These are phyloP conservation scores for Penicillium soppii DNA, from an alignment of 495 filamentous ascomycete genomes.

Conservation along the genomic window DNA sequence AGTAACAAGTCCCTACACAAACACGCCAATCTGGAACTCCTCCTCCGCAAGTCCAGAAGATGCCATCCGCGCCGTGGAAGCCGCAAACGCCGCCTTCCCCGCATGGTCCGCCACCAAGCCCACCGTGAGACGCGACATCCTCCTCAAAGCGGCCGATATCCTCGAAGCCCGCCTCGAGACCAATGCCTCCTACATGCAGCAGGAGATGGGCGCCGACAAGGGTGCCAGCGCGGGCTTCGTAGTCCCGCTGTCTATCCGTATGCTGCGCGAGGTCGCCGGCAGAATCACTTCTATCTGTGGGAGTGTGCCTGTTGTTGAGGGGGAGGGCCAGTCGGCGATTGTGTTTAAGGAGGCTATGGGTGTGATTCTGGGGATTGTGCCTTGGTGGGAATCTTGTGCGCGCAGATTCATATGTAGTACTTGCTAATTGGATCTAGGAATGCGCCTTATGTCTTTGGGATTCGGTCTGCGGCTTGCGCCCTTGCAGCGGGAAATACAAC, in stretches of 20 bases:
- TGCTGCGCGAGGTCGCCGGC: conserved; percentile 71
- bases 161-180: conserved; percentile 61
- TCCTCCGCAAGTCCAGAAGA: conserved; percentile 62
- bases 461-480: conserved; percentile 69
- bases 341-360: conserved; percentile 78
- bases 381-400: conserved; percentile 64
- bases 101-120: conserved; percentile 69
- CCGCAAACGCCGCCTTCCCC: conserved; percentile 68
- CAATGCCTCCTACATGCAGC: conserved; percentile 59
- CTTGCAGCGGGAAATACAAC: conserved; percentile 81
- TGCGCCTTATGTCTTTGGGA: conserved; percentile 61
- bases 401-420: background rate
- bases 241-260: conserved; percentile 52
- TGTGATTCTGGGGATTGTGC: conserved; percentile 77
- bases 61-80: conserved; percentile 59
- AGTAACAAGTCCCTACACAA: conserved; percentile 67
- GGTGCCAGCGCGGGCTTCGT: conserved; percentile 58
- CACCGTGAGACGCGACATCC: conserved; percentile 63
- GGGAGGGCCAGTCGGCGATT: conserved; percentile 60
- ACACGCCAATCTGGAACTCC: conserved; percentile 59
- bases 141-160: conserved; percentile 70
- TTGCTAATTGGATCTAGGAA: no score
- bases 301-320: conserved; percentile 56
- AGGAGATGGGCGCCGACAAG: conserved; percentile 65
- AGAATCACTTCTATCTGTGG: conserved; percentile 61